phyloP scores from a whole-genome alignment of 2,329 filamentous ascomycete genomes.

The Cladosporium phlei region DNA sequence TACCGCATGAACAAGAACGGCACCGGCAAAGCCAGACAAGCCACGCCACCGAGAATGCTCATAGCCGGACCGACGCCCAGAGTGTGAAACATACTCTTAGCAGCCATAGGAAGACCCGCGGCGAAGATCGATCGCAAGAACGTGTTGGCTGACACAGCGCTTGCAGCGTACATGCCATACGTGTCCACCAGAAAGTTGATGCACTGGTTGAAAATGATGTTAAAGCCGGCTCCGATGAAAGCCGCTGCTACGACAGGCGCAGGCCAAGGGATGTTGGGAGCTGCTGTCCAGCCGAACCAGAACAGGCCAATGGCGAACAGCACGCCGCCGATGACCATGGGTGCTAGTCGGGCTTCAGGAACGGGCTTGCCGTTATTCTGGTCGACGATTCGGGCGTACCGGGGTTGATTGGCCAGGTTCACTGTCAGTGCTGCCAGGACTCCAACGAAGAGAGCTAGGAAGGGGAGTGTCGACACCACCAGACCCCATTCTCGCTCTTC shows the following conservation, averaged over 20 bases:
- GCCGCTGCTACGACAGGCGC: conserved; percentile 38
- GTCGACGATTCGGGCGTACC: conserved; percentile 36
- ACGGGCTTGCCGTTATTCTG: conserved; percentile 32
- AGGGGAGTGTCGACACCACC: conserved; percentile 43
- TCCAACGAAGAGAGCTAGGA: conserved; percentile 43
- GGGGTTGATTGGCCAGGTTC: conserved; percentile 38
- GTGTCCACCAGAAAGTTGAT: conserved; percentile 42
- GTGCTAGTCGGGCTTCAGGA: conserved; percentile 37
- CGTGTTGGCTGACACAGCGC: conserved; percentile 47
- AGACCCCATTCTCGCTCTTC: conserved; percentile 40
- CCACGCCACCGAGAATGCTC: conserved; percentile 39
- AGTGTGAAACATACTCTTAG: conserved; percentile 38
- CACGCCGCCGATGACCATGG: conserved; percentile 43
- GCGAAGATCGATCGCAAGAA: conserved; percentile 44
- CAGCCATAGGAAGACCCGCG: conserved; percentile 32
- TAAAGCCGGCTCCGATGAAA: conserved; percentile 45
- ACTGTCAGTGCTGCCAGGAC: conserved; percentile 38
- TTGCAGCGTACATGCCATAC: conserved; percentile 39
- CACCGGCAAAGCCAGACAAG: conserved; percentile 38
- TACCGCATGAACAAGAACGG: conserved; percentile 44
- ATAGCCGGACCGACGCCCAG: conserved; percentile 41
- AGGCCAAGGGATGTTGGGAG: conserved; percentile 37
- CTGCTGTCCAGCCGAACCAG: conserved; percentile 40
- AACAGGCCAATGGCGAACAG: conserved; percentile 37
- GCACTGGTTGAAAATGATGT: conserved; percentile 46